Conservation (phyloP, 352 stramenopile species). For the Globisporangium rhizosaccharum region DNA sequence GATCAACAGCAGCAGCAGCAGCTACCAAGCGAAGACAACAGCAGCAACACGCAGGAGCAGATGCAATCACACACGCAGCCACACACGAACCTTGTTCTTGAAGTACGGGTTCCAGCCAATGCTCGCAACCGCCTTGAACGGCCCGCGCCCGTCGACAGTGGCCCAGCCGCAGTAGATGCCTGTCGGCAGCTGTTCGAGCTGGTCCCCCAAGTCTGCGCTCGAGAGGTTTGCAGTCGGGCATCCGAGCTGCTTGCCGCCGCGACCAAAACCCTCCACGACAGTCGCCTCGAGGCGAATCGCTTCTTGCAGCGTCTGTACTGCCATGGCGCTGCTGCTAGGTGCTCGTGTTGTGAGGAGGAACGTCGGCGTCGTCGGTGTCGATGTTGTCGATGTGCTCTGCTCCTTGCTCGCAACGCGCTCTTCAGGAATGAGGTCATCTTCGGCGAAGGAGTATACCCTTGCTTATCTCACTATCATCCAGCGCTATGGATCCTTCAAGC, state of each 20-base stretch:
- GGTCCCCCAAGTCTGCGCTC: conserved; percentile 75
- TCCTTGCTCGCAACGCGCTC: no score
- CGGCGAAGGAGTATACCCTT: no score
- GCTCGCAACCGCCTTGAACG: conserved; percentile 95
- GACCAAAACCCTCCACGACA: conserved; percentile 92
- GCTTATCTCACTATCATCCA: no score
- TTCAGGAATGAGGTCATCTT: no score
- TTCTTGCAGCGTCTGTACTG: conserved; percentile 48
- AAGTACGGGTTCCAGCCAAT: conserved; percentile 95
- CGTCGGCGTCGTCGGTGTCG: no score
- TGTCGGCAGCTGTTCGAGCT: conserved; percentile 72
- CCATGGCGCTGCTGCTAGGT: conserved; percentile 19
- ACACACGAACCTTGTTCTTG: conserved; percentile 77
- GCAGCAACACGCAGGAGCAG: conserved; percentile 3
- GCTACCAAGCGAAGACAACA: neutral
- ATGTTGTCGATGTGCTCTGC: no score
- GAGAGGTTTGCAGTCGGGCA: conserved; percentile 95
- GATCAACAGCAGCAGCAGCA: conserved; percentile 8
- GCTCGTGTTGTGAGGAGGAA: no score
- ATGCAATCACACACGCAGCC: neutral
- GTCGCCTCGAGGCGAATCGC: conserved; percentile 79
- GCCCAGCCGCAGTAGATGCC: conserved; percentile 95
- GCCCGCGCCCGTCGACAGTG: conserved; percentile 69
- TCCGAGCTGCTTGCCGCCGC: conserved; percentile 94
- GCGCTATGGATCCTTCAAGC: no score